A percentile compares a stretch with the other conserved stretches of the same genome.
Conservation (phyloP, 371 early-diverging fungal species). For the Rhizomucor miehei region DNA sequence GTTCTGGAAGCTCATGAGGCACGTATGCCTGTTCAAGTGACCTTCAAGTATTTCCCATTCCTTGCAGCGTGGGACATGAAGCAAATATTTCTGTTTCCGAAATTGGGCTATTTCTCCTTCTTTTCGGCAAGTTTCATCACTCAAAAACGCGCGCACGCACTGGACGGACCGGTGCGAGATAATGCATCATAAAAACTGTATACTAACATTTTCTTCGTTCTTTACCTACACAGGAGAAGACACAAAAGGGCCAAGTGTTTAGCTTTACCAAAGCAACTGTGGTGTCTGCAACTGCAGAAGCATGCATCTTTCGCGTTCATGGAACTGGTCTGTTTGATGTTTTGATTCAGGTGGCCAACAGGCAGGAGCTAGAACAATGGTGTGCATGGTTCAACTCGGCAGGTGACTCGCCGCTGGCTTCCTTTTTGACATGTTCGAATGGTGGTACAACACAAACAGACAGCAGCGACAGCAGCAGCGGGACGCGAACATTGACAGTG, state of each 20-base stretch:
- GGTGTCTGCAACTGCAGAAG: conserved; percentile 23
- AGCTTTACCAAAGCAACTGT: conserved; percentile 42
- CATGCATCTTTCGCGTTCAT: conserved; percentile 45
- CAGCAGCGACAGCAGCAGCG: no score
- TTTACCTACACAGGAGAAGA: conserved; percentile 35
- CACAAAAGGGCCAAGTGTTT: conserved; percentile 40
- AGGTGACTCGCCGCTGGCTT: neutral
- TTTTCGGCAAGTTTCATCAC: conserved; percentile 36
- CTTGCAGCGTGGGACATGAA: conserved; percentile 59
- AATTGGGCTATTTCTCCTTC: conserved; percentile 49
- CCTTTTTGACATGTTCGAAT: neutral
- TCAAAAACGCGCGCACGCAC: neutral
- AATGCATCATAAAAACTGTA: no score
- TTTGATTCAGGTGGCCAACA: conserved; percentile 47
- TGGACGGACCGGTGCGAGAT: no score
- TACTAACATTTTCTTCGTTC: conserved; percentile 11
- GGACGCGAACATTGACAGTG: no score
- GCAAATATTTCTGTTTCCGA: conserved; percentile 47
- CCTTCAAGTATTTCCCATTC: conserved; percentile 44
- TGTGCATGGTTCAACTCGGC: conserved; percentile 29
- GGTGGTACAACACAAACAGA: neutral
- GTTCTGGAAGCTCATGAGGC: conserved; percentile 53
- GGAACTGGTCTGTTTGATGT: conserved; percentile 38
- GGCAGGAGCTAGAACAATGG: conserved; percentile 47
- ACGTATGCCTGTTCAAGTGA: conserved; percentile 45